Conservation (phyloP, 2,329 filamentous ascomycete genomes). For the Boeremia exigua region DNA sequence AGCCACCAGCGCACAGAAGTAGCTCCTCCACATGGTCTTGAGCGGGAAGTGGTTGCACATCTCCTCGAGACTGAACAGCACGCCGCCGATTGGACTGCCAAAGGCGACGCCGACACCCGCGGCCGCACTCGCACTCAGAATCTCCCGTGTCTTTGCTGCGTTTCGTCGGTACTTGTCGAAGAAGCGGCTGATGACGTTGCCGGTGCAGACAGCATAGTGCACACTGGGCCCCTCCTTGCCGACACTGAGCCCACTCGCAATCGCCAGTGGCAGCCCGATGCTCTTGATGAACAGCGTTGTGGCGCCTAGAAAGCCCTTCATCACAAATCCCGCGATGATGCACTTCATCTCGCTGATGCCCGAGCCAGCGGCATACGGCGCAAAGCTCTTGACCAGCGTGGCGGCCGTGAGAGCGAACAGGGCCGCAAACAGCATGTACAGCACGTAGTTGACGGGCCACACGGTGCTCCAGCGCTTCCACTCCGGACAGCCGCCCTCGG, state of each 20-base stretch:
- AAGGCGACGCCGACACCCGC: conserved; percentile 97
- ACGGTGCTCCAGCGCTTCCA: conserved; percentile 91
- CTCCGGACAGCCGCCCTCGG: conserved; percentile 84
- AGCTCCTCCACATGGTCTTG: conserved; percentile 97
- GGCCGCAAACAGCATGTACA: conserved; percentile 87
- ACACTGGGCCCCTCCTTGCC: conserved; percentile 98
- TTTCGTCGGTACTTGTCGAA: conserved; percentile 93
- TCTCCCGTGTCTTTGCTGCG: conserved; percentile 92
- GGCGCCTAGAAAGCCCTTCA: conserved; percentile 95
- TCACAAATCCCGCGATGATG: conserved; percentile 97
- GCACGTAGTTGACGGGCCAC: conserved; percentile 77
- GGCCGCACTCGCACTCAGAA: conserved; percentile 90
- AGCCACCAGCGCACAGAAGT: conserved; percentile 95
- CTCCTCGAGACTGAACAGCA: conserved; percentile 95
- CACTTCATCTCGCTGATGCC: conserved; percentile 99
- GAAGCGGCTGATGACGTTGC: conserved; percentile 91
- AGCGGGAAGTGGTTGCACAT: conserved; percentile 97
- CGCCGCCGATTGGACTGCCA: conserved; percentile 94
- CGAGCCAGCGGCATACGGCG: conserved; percentile 93
- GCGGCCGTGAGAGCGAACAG: conserved; percentile 84
- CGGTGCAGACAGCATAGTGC: conserved; percentile 98
- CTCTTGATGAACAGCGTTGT: conserved; percentile 96
- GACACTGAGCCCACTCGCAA: conserved; percentile 90
- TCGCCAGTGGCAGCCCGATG: conserved; percentile 85
- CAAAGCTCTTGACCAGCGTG: conserved; percentile 85